Evolutionary conservation across 2,329 filamentous ascomycete genomes (phyloP).

Genomic region (Fusarium sp.): DNA sequence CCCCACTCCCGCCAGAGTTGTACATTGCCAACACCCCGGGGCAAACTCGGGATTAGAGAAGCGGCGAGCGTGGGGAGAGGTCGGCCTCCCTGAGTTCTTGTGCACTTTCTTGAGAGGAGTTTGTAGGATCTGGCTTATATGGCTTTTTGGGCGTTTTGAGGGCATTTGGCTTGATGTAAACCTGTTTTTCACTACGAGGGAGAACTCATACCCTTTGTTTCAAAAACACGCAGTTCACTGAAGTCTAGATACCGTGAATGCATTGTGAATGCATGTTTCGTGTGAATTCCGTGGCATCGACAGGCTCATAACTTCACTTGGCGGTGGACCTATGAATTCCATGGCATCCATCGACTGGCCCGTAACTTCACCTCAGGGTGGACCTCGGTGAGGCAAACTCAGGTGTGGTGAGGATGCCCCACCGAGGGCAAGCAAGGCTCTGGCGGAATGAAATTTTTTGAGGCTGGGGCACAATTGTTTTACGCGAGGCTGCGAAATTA

Average conservation of each 20-base stretch:
- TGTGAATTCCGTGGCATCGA: not conserved
- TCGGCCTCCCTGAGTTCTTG: conserved; percentile 34
- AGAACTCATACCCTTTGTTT: conserved; percentile 45
- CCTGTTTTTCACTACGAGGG: conserved; percentile 44
- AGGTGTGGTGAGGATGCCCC: conserved; percentile 10
- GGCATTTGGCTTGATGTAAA: conserved; percentile 48
- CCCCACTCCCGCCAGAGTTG: conserved; percentile 9
- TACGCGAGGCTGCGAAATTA: conserved; percentile 40
- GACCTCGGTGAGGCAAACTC: not conserved
- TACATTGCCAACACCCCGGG: conserved; percentile 1
- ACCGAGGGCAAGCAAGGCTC: conserved; percentile 42
- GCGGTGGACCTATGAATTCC: not conserved
- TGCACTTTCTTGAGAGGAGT: conserved; percentile 47
- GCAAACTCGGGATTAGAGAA: conserved; percentile 2
- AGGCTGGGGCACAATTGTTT: conserved; percentile 26
- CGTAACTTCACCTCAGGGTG: not conserved
- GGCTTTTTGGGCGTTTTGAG: conserved; percentile 48
- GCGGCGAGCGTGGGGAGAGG: conserved; percentile 21
- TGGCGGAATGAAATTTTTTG: conserved; percentile 29
- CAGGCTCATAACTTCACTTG: not conserved
- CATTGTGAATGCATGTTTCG: not conserved
- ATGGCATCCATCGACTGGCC: not conserved
- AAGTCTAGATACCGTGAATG: not conserved
- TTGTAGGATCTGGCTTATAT: conserved; percentile 46
- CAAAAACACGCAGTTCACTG: conserved; percentile 39